phyloP scores from a whole-genome alignment of 306 rosid genomes.

The Rubus parviflorus region DNA sequence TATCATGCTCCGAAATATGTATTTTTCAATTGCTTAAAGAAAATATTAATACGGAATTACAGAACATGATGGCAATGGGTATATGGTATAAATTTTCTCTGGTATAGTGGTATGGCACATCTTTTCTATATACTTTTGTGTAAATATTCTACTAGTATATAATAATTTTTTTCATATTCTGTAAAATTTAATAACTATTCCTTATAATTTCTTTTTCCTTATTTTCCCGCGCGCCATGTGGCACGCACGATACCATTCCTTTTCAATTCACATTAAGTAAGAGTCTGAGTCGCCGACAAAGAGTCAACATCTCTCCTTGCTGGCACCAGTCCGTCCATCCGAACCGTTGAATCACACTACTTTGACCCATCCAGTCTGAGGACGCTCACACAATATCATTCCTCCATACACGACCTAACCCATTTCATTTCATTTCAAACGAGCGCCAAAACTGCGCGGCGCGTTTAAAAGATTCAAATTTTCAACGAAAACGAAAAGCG shows the following conservation, averaged over 20 bases:
- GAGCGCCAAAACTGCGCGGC: conserved; percentile 61
- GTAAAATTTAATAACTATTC: not conserved
- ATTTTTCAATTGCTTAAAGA: too few relatives aligned
- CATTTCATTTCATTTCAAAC: too few relatives aligned
- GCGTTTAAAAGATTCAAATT: conserved; percentile 30
- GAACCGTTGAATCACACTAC: not conserved
- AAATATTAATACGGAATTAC: too few relatives aligned
- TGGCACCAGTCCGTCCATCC: not conserved
- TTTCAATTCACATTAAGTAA: not conserved
- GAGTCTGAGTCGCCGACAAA: not conserved
- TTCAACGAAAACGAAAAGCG: conserved; percentile 21
- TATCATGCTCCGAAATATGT: too few relatives aligned
- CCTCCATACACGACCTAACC: not conserved
- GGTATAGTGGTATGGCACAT: too few relatives aligned
- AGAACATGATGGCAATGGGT: too few relatives aligned
- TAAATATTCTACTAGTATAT: too few relatives aligned
- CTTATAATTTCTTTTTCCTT: not conserved
- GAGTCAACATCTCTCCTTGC: not conserved
- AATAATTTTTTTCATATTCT: too few relatives aligned
- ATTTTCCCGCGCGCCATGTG: not conserved
- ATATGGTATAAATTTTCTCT: too few relatives aligned
- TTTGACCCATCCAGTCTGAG: not conserved
- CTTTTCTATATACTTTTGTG: too few relatives aligned
- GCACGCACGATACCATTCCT: not conserved
- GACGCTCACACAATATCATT: not conserved